Conservation (phyloP, 2,329 filamentous ascomycete genomes). For the Claviceps sp. region DNA sequence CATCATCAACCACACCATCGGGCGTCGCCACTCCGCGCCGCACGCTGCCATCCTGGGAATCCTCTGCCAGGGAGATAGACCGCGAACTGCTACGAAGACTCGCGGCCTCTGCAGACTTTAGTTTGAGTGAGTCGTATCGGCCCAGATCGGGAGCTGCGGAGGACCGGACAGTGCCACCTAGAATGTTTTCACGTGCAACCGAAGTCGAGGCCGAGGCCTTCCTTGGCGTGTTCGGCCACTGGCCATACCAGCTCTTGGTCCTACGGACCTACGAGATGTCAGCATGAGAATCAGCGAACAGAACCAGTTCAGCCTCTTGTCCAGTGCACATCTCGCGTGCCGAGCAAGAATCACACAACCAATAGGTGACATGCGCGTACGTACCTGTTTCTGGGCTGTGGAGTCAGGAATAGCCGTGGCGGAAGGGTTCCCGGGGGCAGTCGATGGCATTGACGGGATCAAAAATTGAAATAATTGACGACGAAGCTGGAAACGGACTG, state of each 20-base stretch:
- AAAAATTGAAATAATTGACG: neutral
- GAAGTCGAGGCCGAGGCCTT: slow-evolving; percentile 48
- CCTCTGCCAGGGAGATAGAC: slow-evolving; percentile 12
- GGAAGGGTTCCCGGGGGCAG: neutral
- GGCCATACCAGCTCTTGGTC: slow-evolving; percentile 48
- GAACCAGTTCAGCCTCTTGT: neutral
- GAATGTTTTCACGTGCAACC: slow-evolving; percentile 46
- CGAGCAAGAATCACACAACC: neutral
- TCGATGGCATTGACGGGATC: slow-evolving; percentile 4
- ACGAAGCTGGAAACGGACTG: neutral
- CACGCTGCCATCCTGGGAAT: slow-evolving; percentile 13
- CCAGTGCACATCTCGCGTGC: neutral
- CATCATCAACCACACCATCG: neutral
- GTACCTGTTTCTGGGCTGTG: slow-evolving; percentile 8
- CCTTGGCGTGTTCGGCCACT: slow-evolving; percentile 43
- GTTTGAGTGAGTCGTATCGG: slow-evolving; percentile 30
- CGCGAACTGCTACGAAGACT: slow-evolving; percentile 17
- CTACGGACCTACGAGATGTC: slow-evolving; percentile 30
- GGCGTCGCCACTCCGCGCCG: neutral
- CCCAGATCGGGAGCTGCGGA: slow-evolving; percentile 33
- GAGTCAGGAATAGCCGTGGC: neutral
- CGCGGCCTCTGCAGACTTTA: slow-evolving; percentile 21
- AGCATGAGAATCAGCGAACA: neutral
- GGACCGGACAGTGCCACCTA: slow-evolving; percentile 39
- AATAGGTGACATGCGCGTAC: neutral